phyloP scores from a whole-genome alignment of 768 basidiomycete genomes.

The Tulasnella sp. region DNA sequence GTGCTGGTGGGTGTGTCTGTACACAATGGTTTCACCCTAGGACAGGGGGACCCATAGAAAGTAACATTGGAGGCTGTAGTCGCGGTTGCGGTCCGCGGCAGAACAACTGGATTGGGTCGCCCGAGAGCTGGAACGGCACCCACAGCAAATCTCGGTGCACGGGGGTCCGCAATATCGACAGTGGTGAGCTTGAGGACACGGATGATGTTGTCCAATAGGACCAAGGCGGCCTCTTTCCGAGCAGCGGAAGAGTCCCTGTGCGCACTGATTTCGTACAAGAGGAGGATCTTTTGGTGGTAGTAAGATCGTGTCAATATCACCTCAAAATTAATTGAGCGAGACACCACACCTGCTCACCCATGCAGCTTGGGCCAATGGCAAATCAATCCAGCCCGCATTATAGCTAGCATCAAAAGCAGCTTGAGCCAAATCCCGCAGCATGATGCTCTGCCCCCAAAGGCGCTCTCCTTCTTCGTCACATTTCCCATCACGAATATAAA shows the following conservation, averaged over 20 bases:
- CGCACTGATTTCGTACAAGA: constrained; percentile 14
- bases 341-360: not conserved
- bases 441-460: not conserved
- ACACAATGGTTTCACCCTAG: not conserved
- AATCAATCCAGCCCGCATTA: constrained; percentile 15
- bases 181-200: not conserved
- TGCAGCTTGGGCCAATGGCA: constrained; percentile 15
- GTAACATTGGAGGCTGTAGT: too few species aligned
- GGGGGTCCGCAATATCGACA: constrained; percentile 13
- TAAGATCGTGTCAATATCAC: not conserved
- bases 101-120: not conserved
- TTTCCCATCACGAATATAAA: constrained; percentile 1
- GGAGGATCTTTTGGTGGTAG: not conserved
- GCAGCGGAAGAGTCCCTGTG: constrained; percentile 2
- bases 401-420: constrained; percentile 13
- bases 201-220: constrained; percentile 14
- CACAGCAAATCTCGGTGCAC: constrained; percentile 7
- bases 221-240: not conserved
- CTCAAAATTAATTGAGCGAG: too few species aligned
- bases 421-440: constrained; percentile 14
- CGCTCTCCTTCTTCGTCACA: constrained; percentile 4
- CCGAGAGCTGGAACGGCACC: constrained; percentile 12
- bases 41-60: too few species aligned
- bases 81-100: too few species aligned
- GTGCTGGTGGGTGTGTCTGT: not conserved